Conservation (phyloP, 768 basidiomycete species). For the Rhodosporidiobolus odoratus region DNA sequence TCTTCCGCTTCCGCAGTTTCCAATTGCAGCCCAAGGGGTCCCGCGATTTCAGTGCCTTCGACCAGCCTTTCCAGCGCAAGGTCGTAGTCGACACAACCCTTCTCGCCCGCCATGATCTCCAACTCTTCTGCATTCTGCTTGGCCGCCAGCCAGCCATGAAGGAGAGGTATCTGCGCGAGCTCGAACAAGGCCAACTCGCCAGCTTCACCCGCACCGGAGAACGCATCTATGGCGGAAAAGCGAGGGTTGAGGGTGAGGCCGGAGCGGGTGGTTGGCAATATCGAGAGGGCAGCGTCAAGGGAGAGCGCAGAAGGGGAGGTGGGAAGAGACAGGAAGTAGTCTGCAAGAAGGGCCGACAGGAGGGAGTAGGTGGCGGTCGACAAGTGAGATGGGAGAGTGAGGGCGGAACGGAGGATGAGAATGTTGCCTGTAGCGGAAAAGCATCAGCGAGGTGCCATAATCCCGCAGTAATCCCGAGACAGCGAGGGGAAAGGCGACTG, state of each 20-base stretch:
- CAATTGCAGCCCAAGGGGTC: slow-evolving; percentile 53
- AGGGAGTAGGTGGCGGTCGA: slow-evolving; percentile 68
- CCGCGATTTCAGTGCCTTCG: slow-evolving; percentile 63
- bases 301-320: slow-evolving; percentile 45
- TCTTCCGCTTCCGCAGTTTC: slow-evolving; percentile 36
- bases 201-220: slow-evolving; percentile 47
- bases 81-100: slow-evolving; percentile 64
- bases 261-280: slow-evolving; percentile 71
- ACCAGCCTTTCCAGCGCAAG: slow-evolving; percentile 67
- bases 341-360: slow-evolving; percentile 74
- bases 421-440: slow-evolving; percentile 62
- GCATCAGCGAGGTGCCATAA: background rate
- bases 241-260: slow-evolving; percentile 85
- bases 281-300: slow-evolving; percentile 65
- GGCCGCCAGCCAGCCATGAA: slow-evolving; percentile 71
- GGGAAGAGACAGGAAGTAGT: slow-evolving; percentile 59
- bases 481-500: too few relatives aligned
- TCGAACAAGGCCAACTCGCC: slow-evolving; percentile 80
- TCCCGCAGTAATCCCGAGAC: too few relatives aligned
- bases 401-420: slow-evolving; percentile 74
- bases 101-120: slow-evolving; percentile 33
- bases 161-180: slow-evolving; percentile 71
- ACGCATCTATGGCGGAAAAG: slow-evolving; percentile 56
- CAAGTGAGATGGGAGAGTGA: slow-evolving; percentile 54
- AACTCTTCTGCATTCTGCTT: slow-evolving; percentile 28